Conservation (phyloP, 2,329 filamentous ascomycete genomes). For the Chaetomium sp. region DNA sequence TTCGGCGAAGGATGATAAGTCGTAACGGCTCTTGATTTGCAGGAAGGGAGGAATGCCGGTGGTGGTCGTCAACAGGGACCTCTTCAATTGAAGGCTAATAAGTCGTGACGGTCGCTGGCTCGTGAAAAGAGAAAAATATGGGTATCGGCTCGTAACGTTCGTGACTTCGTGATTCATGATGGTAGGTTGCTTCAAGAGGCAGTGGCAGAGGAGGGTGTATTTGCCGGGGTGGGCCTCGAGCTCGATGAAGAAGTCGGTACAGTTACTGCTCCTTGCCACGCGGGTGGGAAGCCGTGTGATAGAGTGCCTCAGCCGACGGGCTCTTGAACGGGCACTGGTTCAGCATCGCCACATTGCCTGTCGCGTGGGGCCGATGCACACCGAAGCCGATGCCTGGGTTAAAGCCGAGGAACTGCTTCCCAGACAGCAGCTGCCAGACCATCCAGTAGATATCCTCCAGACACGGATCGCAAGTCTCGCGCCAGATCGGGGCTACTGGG, state of each 20-base stretch:
- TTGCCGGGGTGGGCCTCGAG: background rate
- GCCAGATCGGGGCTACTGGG: conserved; percentile 31
- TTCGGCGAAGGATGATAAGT: no score
- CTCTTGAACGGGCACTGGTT: conserved; percentile 27
- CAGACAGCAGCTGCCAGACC: conserved; percentile 33
- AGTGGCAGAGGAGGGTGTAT: background rate
- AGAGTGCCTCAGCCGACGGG: conserved; percentile 26
- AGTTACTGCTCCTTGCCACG: conserved; percentile 10
- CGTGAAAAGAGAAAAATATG: background rate
- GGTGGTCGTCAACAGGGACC: conserved; percentile 3
- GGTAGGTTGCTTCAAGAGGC: conserved; percentile 6
- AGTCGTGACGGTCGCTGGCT: conserved; percentile 10
- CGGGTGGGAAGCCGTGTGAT: conserved; percentile 21
- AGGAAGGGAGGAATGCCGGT: background rate
- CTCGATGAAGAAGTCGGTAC: background rate
- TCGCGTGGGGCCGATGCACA: background rate
- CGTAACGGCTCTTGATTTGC: no score
- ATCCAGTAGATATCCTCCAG: conserved; percentile 37
- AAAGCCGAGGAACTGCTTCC: conserved; percentile 32
- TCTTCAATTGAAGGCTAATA: conserved; percentile 10
- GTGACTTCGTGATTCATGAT: background rate
- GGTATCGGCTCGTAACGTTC: background rate
- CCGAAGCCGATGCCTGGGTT: conserved; percentile 29
- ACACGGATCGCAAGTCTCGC: conserved; percentile 31
- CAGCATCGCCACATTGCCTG: conserved; percentile 18